These are phyloP conservation scores for Microdochium bolleyi DNA, from an alignment of 2,329 filamentous ascomycete genomes.

Conservation along the genomic window DNA sequence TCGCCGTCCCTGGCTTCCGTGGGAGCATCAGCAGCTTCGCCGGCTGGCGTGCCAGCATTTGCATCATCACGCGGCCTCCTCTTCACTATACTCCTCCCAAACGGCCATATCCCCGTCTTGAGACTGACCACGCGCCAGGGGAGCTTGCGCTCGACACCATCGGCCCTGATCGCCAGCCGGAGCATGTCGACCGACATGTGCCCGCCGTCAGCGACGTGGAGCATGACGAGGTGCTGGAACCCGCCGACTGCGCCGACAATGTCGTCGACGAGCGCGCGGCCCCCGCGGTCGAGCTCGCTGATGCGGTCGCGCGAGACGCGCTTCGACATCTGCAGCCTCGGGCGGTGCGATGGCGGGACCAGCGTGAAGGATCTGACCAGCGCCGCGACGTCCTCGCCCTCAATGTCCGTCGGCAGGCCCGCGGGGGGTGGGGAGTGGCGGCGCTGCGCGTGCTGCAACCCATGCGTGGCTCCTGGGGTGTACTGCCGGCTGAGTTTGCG, in stretches of 20 bases:
- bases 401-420: conserved; percentile 7
- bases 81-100: conserved; percentile 15
- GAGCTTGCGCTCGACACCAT: conserved; percentile 32
- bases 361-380: conserved; percentile 21
- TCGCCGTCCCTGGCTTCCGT: neutral
- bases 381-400: conserved; percentile 9
- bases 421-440: conserved; percentile 13
- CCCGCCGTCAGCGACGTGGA: conserved; percentile 24
- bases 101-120: conserved; percentile 17
- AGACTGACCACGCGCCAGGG: conserved; percentile 24
- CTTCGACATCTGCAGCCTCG: conserved; percentile 10
- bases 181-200: conserved; percentile 24
- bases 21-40: neutral
- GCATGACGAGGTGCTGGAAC: conserved; percentile 21
- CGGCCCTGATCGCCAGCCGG: conserved; percentile 27
- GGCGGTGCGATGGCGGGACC: conserved; percentile 16
- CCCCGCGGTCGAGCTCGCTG: conserved; percentile 11
- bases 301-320: conserved; percentile 7
- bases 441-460: conserved; percentile 3
- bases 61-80: conserved; percentile 2
- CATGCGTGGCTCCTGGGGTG: conserved; percentile 22
- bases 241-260: conserved; percentile 10
- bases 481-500: conserved; percentile 35
- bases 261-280: conserved; percentile 13
- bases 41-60: neutral